Evolutionary conservation across 2,329 filamentous ascomycete genomes (phyloP).

Genomic region (Coleophoma cylindrospora): DNA sequence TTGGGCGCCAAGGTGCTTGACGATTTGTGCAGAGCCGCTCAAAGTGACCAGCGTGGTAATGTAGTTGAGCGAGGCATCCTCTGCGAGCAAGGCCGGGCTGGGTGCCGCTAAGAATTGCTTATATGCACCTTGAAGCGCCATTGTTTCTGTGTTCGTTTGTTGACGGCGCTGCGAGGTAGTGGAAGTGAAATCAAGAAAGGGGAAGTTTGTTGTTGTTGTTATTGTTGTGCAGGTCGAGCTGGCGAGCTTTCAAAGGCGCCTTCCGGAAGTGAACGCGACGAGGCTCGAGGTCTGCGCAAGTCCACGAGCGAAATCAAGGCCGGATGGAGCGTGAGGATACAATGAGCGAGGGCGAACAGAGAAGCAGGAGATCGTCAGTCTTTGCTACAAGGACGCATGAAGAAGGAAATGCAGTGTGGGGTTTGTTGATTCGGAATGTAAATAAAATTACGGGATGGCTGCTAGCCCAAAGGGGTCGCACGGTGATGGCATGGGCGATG

Average conservation of each 20-base stretch:
- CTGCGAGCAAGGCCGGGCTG: constrained; percentile 55
- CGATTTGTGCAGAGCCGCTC: constrained; percentile 66
- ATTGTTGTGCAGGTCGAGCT: too few relatives aligned
- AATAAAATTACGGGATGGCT: neutral
- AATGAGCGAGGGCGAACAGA: neutral
- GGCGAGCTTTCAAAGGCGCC: too few relatives aligned
- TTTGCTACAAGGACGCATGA: neutral
- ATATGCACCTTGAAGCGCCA: constrained; percentile 54
- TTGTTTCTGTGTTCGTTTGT: constrained; percentile 17
- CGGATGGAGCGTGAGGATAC: neutral
- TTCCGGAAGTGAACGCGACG: too few relatives aligned
- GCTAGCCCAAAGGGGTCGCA: too few relatives aligned
- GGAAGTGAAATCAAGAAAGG: neutral
- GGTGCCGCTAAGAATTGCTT: constrained; percentile 68
- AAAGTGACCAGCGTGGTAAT: constrained; percentile 80
- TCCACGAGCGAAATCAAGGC: neutral
- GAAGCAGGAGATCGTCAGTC: neutral
- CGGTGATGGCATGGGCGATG: neutral
- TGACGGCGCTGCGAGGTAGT: neutral
- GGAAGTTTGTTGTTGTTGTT: too few relatives aligned
- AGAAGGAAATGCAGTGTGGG: neutral
- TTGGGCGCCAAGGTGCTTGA: constrained; percentile 73
- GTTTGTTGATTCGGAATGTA: neutral
- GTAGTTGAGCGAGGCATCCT: constrained; percentile 73
- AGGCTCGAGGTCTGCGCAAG: neutral